Evolutionary conservation across 169 alveolate species (phyloP).

Genomic region (Eimeria sp.): DNA sequence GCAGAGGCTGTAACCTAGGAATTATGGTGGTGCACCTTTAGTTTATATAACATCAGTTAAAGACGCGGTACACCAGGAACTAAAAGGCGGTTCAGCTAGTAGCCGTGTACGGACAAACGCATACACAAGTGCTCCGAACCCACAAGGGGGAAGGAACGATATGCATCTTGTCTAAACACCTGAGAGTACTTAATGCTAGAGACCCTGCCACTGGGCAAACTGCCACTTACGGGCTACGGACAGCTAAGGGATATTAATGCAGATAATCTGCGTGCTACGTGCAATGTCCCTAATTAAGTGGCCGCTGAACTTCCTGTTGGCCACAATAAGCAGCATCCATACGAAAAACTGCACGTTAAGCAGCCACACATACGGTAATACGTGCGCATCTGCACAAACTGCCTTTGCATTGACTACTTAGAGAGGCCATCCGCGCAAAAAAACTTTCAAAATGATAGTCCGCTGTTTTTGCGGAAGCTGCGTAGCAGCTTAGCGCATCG

Average conservation of each 20-base stretch:
- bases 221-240: neutral
- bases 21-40: too few relatives aligned
- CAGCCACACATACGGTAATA: neutral
- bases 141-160: neutral
- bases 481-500: neutral
- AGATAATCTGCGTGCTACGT: neutral
- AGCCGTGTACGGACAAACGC: neutral
- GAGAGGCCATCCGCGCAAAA: neutral
- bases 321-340: neutral
- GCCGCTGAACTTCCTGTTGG: neutral
- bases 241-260: neutral
- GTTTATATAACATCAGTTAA: neutral
- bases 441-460: neutral
- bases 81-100: neutral
- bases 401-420: neutral
- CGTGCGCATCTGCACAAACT: neutral
- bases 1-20: neutral
- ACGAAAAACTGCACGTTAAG: neutral
- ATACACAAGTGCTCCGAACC: neutral
- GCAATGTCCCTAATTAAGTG: neutral
- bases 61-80: neutral
- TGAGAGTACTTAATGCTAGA: neutral
- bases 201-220: neutral
- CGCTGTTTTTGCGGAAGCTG: conserved; percentile 19
- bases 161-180: neutral